These are phyloP conservation scores for Brettanomyces bruxellensis DNA, from an alignment of 805 yeast species.

Conservation along the genomic window DNA sequence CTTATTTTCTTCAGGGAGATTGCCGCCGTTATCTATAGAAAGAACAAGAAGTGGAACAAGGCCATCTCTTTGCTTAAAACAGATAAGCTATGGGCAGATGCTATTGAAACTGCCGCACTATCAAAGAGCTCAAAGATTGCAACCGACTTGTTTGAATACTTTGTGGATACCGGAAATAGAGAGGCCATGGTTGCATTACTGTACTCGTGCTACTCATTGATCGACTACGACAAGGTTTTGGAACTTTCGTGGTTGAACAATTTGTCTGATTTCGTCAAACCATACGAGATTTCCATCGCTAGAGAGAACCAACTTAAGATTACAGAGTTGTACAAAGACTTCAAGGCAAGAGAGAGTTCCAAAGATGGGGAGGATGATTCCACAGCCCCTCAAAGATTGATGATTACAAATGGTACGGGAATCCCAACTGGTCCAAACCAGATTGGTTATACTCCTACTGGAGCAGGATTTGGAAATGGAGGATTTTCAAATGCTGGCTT, in stretches of 20 bases:
- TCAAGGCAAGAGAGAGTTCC: constrained; percentile 59
- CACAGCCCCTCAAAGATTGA: constrained; percentile 51
- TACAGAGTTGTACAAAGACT: constrained; percentile 57
- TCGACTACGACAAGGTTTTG: constrained; percentile 73
- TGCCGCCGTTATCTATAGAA: constrained; percentile 88
- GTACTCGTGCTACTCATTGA: constrained; percentile 73
- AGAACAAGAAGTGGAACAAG: constrained; percentile 89
- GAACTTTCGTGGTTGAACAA: constrained; percentile 89
- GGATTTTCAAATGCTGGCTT: constrained; percentile 20
- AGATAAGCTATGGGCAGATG: constrained; percentile 92
- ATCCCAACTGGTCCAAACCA: constrained; percentile 30
- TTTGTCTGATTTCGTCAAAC: constrained; percentile 79
- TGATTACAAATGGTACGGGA: constrained; percentile 74
- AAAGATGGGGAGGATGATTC: constrained; percentile 37
- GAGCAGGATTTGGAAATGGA: constrained; percentile 59
- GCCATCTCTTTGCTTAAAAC: constrained; percentile 81
- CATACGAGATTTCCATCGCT: constrained; percentile 78
- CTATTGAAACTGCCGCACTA: constrained; percentile 82
- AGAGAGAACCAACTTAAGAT: constrained; percentile 69
- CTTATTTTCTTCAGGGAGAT: constrained; percentile 91
- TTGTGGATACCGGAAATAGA: constrained; percentile 93
- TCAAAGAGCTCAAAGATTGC: constrained; percentile 76
- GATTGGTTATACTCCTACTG: constrained; percentile 62
- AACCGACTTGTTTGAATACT: constrained; percentile 80
- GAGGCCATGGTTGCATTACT: constrained; percentile 90